A percentile compares a stretch with the other conserved stretches of the same genome.
These are phyloP conservation scores for Phytophthora pisi DNA, from an alignment of 352 stramenopile species.

Conservation along the genomic window DNA sequence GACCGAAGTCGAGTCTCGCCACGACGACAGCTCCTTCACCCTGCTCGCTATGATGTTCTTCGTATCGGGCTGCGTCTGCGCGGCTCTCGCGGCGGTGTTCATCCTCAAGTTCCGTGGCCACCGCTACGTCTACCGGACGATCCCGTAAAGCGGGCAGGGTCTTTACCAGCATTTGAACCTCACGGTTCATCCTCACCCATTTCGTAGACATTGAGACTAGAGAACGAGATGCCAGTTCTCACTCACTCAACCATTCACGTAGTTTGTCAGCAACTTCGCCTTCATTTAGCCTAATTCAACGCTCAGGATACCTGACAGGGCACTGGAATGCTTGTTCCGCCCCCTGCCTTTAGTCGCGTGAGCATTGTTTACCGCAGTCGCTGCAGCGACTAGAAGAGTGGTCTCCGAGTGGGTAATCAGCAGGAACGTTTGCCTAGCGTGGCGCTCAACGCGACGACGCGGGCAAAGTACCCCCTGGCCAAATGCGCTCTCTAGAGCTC, in stretches of 20 bases:
- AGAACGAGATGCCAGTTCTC: constrained; percentile 5
- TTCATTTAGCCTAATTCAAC: background rate
- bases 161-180: too few relatives aligned
- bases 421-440: constrained; percentile 2
- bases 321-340: background rate
- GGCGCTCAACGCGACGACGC: constrained; percentile 8
- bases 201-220: constrained; percentile 2
- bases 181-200: too few relatives aligned
- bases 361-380: constrained; percentile 14
- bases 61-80: constrained; percentile 62
- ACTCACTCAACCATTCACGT: background rate
- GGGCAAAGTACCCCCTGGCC: constrained; percentile 1
- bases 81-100: constrained; percentile 41
- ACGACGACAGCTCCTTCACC: constrained; percentile 28
- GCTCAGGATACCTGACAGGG: too few relatives aligned
- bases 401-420: constrained; percentile 17
- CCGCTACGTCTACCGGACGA: constrained; percentile 66
- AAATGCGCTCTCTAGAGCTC: constrained; percentile 15
- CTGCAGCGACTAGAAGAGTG: constrained; percentile 8
- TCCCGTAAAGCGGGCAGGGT: constrained; percentile 31
- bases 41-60: constrained; percentile 60
- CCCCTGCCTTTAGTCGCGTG: constrained; percentile 4
- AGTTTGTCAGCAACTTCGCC: constrained; percentile 4
- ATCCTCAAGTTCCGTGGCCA: constrained; percentile 57
- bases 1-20: constrained; percentile 8